Evolutionary conservation across 768 basidiomycete genomes (phyloP), one percentile per base, ranked within the genome.

Genomic region (Lyophyllum decastes): DNA sequence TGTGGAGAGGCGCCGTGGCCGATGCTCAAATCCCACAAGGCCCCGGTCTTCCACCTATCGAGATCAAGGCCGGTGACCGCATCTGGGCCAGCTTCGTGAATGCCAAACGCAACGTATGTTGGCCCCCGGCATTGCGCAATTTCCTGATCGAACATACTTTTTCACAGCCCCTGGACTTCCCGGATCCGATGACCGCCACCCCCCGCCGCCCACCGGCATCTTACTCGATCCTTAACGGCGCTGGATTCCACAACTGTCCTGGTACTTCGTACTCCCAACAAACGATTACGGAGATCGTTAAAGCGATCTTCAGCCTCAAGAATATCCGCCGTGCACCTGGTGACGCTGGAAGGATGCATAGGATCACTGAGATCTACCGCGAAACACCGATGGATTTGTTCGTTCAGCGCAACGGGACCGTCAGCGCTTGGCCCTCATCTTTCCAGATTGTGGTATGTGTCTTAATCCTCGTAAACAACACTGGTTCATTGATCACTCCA

Each of bases 261-360:
- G 80, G 79, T 1, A 63, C 62, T 2, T 61, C 70, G 4, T 75
- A 73, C 52, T 64, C 72, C 2, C 70, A 78, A 55, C 67, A 73
- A 49, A 72, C 75, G 7, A 73, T 80, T 22, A 66, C 74, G 3
- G 79, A 82, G 61, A 75, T 78, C 26, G 60, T 85, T 38, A 76
- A 75, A 64, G 70, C 68, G 16, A 69, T 84, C 19, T 81, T 83
- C 70, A 72, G 55, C 44, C 57, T 77, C 38, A 72, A 75, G 60
- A 79, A 79, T 62, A 57, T 83, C 21, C 76, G 78, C n/a, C 78
- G 79, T 34, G 82, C 80, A 1, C 68, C 75, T 5, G 82, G 80
- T 1, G 61, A 71, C 35, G 68, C 76, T 27, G 84, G 83, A 0
- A 63, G 55, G 26, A 66, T 81, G 24, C 66, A 66, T n/a, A 65